Percentiles rank a stretch among this genome's conserved stretches.
phyloP scores from a whole-genome alignment of 2,329 filamentous ascomycete genomes.

The Fusarium marasasianum region DNA sequence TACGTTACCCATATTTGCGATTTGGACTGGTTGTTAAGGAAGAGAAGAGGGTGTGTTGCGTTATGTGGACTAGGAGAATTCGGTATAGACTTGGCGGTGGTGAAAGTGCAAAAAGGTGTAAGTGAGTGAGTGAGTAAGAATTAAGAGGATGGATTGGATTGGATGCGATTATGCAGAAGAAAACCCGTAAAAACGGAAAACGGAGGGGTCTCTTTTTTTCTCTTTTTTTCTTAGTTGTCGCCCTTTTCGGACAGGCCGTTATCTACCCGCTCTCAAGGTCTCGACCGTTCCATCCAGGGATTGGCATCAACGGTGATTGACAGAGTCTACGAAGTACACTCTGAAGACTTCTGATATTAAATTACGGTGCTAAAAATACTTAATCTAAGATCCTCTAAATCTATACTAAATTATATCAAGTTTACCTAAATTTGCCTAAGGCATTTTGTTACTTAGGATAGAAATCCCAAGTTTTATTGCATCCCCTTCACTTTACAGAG shows the following conservation, averaged over 20 bases:
- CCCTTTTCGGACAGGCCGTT: conserved; percentile 28
- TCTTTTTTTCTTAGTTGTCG: conserved; percentile 3
- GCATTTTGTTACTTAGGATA: no score
- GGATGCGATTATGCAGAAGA: conserved; percentile 10
- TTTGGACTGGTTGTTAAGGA: conserved; percentile 7
- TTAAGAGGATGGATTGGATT: conserved; percentile 8
- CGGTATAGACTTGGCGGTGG: conserved; percentile 31
- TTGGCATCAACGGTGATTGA: not conserved
- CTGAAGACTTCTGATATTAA: no score
- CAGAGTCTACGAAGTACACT: no score
- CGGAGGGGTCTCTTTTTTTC: conserved; percentile 9
- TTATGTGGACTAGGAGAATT: not conserved
- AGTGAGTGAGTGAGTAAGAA: conserved; percentile 12
- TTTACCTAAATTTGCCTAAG: no score
- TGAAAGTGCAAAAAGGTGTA: conserved; percentile 9
- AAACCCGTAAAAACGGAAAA: conserved; percentile 29
- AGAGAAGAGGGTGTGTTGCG: not conserved
- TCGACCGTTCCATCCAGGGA: conserved; percentile 29
- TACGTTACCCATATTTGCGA: conserved; percentile 51
- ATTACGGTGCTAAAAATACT: no score
- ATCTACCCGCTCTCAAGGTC: conserved; percentile 29
- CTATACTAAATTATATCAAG: no score
- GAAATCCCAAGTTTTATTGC: no score
- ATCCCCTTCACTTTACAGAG: not conserved
- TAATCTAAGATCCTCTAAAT: no score